Evolutionary conservation across 305 asterid genomes (phyloP), one percentile per base, ranked within the genome.

Genomic region (Andrographis paniculata): DNA sequence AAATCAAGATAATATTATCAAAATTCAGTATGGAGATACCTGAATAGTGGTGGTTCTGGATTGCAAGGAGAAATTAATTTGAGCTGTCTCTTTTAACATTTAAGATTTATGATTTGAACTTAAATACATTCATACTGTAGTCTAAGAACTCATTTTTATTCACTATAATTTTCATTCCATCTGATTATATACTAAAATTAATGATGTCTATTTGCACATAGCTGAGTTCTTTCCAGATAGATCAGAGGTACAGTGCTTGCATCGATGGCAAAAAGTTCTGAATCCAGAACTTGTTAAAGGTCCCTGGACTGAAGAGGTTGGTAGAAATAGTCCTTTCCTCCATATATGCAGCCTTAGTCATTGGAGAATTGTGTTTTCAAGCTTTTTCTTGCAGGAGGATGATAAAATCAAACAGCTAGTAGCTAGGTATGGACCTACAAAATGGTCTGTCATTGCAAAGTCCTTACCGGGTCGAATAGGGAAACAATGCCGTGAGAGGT

Each of bases 401-500:
- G 95, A 91, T 28, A 79, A 60, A 70, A 91, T 91, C 54, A 60
- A 64, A 46, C 80, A 79, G 63, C 72, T 91, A 47, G 99, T 92
- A 14, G 72, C 72, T 58, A 77, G 66, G 62, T 81, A 87, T 47
- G 99, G 96, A 56, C 93, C 99, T 46, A 75, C 86, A 59, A 92
- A 92, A 71, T 92, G 99, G 99, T 92, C 99, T 47, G 71, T 75
- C 71, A 92, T 92, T 67, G 93, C 96, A 45, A 81, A 76, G 67
- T 79, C 91, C 21, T 76, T 92, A 66, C 84, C 93, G 24, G 99
- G 99, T 66, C 93, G 99, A 68, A 92, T 92, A 19, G 99, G 99
- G 71, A 92, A 92, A 77, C 99, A 92, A 67, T 92, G 99, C 62
- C 96, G 99, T 44, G 99, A 91, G 71, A 91, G 99, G 99, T 91